phyloP scores from a whole-genome alignment of 192 early-diverging fungal genomes.

The Lunasporangiospora selenospora region DNA sequence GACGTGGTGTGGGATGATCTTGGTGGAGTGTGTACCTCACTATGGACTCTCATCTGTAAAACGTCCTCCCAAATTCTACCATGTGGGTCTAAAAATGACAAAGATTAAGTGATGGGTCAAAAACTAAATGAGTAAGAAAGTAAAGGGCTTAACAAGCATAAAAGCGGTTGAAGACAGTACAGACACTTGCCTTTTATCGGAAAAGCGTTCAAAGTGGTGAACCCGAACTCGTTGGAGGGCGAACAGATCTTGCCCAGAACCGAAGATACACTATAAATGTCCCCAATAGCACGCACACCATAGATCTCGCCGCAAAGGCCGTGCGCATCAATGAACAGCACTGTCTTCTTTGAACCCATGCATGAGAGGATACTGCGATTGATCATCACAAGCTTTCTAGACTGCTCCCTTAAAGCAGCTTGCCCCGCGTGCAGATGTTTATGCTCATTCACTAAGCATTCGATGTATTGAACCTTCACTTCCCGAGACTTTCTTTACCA shows the following conservation, averaged over 20 bases:
- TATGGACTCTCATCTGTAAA: neutral
- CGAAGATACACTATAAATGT: slow-evolving; percentile 12
- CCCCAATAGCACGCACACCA: slow-evolving; percentile 14
- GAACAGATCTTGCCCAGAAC: slow-evolving; percentile 11
- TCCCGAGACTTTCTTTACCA: slow-evolving; percentile 5
- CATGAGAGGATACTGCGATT: slow-evolving; percentile 24
- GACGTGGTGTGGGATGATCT: too few species aligned
- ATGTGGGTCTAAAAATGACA: neutral
- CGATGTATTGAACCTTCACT: neutral
- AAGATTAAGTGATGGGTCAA: too few species aligned
- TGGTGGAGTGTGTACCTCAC: neutral
- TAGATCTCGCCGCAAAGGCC: slow-evolving; percentile 15
- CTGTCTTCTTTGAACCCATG: slow-evolving; percentile 6
- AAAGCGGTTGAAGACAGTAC: neutral
- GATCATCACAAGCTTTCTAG: slow-evolving; percentile 23
- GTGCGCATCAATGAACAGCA: slow-evolving; percentile 18
- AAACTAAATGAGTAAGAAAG: too few species aligned
- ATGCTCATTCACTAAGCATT: slow-evolving; percentile 22
- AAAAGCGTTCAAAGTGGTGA: slow-evolving; percentile 4
- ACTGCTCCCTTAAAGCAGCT: slow-evolving; percentile 9
- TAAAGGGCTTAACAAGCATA: slow-evolving; percentile 4
- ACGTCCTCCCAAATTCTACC: slow-evolving; percentile 12
- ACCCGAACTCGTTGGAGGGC: slow-evolving; percentile 17
- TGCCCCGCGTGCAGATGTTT: slow-evolving; percentile 8
- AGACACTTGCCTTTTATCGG: slow-evolving; percentile 12